Conservation (phyloP, 371 early-diverging fungal genomes). For the Mucor lusitanicus region DNA sequence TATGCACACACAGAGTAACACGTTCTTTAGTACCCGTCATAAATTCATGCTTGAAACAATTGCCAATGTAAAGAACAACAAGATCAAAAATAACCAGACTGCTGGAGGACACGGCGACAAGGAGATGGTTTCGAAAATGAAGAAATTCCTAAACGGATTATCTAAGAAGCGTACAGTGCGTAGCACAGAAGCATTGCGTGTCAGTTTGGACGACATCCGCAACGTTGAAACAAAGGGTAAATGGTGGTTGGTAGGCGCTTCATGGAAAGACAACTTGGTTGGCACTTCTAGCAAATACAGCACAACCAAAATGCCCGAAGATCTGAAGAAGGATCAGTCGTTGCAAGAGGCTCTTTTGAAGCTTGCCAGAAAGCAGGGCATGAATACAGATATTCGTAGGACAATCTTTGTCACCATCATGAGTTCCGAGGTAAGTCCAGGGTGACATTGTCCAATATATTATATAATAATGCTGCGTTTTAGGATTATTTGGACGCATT, state of each 20-base stretch:
- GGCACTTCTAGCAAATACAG: slow-evolving; percentile 51
- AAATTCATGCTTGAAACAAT: slow-evolving; percentile 95
- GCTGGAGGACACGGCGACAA: slow-evolving; percentile 53
- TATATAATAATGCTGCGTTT: background rate
- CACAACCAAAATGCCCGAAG: slow-evolving; percentile 35
- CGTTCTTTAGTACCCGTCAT: slow-evolving; percentile 62
- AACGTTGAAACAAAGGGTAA: slow-evolving; percentile 82
- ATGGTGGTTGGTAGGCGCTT: slow-evolving; percentile 88
- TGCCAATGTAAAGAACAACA: slow-evolving; percentile 91
- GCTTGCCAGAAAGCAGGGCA: slow-evolving; percentile 84
- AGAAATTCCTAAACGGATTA: slow-evolving; percentile 77
- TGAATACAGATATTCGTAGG: slow-evolving; percentile 95
- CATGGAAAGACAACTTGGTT: slow-evolving; percentile 74
- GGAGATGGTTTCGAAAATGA: slow-evolving; percentile 73
- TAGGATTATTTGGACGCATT: slow-evolving; percentile 94
- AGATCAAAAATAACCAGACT: slow-evolving; percentile 66
- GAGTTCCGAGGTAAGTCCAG: slow-evolving; percentile 77
- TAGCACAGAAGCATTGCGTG: slow-evolving; percentile 79
- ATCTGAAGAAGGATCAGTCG: slow-evolving; percentile 48
- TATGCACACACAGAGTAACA: background rate
- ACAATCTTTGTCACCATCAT: slow-evolving; percentile 91
- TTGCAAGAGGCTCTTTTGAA: slow-evolving; percentile 68
- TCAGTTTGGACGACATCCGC: slow-evolving; percentile 87
- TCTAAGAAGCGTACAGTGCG: slow-evolving; percentile 61
- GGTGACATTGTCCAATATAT: background rate